Evolutionary conservation across 208 protist species (phyloP), one percentile per base, ranked within the genome.

Genomic region (Vickermania spadyakhi): DNA sequence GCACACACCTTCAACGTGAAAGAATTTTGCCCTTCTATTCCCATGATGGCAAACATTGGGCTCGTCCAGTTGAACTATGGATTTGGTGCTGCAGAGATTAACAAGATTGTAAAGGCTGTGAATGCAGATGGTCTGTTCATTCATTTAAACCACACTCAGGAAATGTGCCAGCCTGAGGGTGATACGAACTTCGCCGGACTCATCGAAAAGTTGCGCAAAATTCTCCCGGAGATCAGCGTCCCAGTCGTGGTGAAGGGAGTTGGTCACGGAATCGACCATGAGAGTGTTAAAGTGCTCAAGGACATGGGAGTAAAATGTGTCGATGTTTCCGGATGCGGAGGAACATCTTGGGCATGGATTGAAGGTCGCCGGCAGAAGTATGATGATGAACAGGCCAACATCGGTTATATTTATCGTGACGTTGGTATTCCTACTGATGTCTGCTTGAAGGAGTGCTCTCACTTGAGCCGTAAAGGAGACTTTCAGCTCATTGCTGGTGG

Each of bases 21-120:
- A 68, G 58, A 80, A 54, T 85, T 78, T 54, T 93, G 84, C 61
- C 90, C 90, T 0, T 91, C 87, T 11, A 86, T 93, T 51, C 79
- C 74, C 26, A 96, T 96, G 90, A 86, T 94, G 31, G 90, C 90
- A 13, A 96, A 96, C 66, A 91, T 96, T 52, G 90, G 90, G 1
- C 74, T 96, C 11, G 90, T 96, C 27, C 90, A 96, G 70, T 68
- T 96, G 31, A 96, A 96, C 73, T 96, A 96, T 69, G 90, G 90
- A n/a, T 93, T 96, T 51, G 86, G 86, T 22, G 72, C 72, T 2
- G 73, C 75, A 29, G 84, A 96, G 64, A 64, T 96, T 28, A 94
- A 93, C 62, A 81, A 86, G 25, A 68, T 96, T 14, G 72, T 94
- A 18, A 66, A 89, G 53, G 73, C 65, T 27, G 85, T 96, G 14